Base-by-base conservation (phyloP, 2,329 filamentous ascomycete species). In the Coccinonectria pachysandricola region DNA sequence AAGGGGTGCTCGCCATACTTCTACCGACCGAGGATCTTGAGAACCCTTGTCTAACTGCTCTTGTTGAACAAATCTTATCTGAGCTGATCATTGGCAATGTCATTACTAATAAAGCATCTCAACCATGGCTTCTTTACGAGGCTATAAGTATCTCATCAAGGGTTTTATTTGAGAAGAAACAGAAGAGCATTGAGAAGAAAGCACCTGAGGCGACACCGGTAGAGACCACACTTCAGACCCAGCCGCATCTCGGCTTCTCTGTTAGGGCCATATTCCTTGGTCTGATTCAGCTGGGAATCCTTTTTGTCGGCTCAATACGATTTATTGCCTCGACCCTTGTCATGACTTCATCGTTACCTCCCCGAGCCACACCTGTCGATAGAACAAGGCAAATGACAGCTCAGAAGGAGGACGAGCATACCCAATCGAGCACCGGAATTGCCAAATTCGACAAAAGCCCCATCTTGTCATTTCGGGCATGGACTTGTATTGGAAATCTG, bases 21-120 rank as follows among this genome's bases (percentile, higher is more conserved):
- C 67, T 98, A 12, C 91, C 91, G 7, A 91, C 86, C 10, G 88
- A 96, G 47, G 88, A 96, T 52, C 64, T 96, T 19, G 76, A 88
- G 46, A 96, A 94, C 52, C 74, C 74, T 28, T 93, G 84, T 52
- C 64, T 96, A 45, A 79, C 82, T 30, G 71, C 83, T 18, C 64
- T 98, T 35, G 79, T 95, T 36, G 75, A 77, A 28, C 85, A 95
- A 56, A 81, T 96, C 39, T 67, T 96, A 35, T 83, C 86, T 6
- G 86, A 95, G 55, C 75, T 93, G 51, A 83, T 96, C 36, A 65
- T 98, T 38, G 84, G 84, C 36, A 86, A 84, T 42, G 70, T 80
- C 31, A 65, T 95, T 43, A 75, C 77, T 44, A 81, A 79, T 45
- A 92, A 80, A 52, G 68, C 81, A 20, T 85, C 81, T 41, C 79